Evolutionary conservation across 306 rosid genomes (phyloP), one percentile per base, ranked within the genome.

Genomic region (Abrus pulchellus): DNA sequence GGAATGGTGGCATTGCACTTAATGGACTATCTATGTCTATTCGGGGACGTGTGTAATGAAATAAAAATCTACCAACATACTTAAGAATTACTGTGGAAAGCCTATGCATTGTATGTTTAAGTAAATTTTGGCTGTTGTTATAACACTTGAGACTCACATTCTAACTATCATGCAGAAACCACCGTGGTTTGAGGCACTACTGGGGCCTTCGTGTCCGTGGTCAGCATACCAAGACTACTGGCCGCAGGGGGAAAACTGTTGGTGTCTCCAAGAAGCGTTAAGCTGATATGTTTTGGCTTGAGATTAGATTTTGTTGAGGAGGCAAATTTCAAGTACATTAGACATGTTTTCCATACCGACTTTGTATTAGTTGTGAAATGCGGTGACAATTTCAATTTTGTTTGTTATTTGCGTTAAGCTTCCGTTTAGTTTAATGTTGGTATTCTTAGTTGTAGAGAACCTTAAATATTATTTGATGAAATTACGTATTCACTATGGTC

Each of bases 191-290:
- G 77, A 90, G 99, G 82, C 99, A 93, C 66, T 95, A 95, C 94
- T 95, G 98, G 99, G 98, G 99, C 64, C 99, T 95, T 13, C 97
- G 98, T 3, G 98, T 95, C n/a, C 99, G 99, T 52, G 99, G 99
- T 29, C 99, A 95, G 92, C 99, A 95, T 84, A 95, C 99, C 69
- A 95, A 95, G 90, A 95, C 99, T 27, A 95, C 99, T 1, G 99
- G 99, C 10, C 96, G 99, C 57, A 87, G 99, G 59, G 99, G 99
- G 6, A 95, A 95, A 83, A 95, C 99, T 75, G 99, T 93, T 68
- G 98, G 99, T 93, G 99, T 95, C 71, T 95, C 99, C 13, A 95
- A 95, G 92, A 95, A 95, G 90, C 99, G 98, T 70, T 85, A 71
- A 80, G 52, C 28, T 12, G 13, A 49, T 62, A 44, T 84, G 59